Percentiles rank a stretch among this genome's conserved stretches.
phyloP scores from a whole-genome alignment of 805 yeast species.

The Starmerella gropengiesseri region DNA sequence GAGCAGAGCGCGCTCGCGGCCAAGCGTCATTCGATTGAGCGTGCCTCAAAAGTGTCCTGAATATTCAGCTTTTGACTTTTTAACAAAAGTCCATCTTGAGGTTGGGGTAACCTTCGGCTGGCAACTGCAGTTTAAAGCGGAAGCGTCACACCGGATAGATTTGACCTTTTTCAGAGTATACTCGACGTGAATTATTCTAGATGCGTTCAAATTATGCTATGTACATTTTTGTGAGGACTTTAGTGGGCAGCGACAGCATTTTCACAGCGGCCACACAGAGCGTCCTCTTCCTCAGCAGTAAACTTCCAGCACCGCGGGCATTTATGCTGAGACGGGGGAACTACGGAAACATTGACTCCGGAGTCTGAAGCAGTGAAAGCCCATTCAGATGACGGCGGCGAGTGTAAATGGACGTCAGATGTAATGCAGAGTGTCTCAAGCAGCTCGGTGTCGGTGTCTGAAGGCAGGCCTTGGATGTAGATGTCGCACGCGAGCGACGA shows the following conservation, averaged over 20 bases:
- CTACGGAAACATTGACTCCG: slow-evolving; percentile 32
- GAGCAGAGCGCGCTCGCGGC: slow-evolving; percentile 2
- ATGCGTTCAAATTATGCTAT: too few species aligned
- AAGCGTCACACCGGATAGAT: too few species aligned
- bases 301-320: slow-evolving; percentile 96
- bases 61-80: too few species aligned
- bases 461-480: slow-evolving; percentile 26
- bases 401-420: slow-evolving; percentile 41
- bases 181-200: too few species aligned
- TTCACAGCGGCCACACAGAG: slow-evolving; percentile 58
- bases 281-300: slow-evolving; percentile 41
- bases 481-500: slow-evolving; percentile 51
- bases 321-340: slow-evolving; percentile 41
- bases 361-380: slow-evolving; percentile 29
- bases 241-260: background rate
- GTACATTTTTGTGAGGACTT: background rate
- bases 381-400: slow-evolving; percentile 25
- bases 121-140: slow-evolving; percentile 22
- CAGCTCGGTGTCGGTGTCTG: slow-evolving; percentile 32
- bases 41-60: background rate
- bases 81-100: background rate
- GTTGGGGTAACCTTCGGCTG: background rate
- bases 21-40: background rate
- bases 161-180: too few species aligned
- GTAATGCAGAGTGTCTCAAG: slow-evolving; percentile 51